These are phyloP conservation scores for Fusarium azukiicola DNA, from an alignment of 2,329 filamentous ascomycete genomes.

Conservation along the genomic window DNA sequence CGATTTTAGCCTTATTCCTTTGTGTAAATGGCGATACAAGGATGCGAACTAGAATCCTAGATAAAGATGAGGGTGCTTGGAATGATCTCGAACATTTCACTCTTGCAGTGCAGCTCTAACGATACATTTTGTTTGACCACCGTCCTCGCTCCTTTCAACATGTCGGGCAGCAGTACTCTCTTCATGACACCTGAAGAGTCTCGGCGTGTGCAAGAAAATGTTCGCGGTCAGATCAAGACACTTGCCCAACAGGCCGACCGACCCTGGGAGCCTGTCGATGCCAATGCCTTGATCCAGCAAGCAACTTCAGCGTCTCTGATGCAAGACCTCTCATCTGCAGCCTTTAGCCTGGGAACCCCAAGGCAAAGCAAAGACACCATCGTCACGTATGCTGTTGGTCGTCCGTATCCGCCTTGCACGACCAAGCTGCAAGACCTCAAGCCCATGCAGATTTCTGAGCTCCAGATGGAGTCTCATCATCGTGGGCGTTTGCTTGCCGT, in stretches of 20 bases:
- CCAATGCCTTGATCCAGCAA: constrained; percentile 47
- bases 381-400: constrained; percentile 54
- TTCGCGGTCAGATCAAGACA: constrained; percentile 49
- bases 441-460: constrained; percentile 51
- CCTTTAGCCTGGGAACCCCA: constrained; percentile 37
- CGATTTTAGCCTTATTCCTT: neutral
- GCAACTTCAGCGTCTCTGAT: constrained; percentile 57
- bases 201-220: constrained; percentile 51
- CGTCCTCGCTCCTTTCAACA: constrained; percentile 14
- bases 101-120: too few relatives aligned
- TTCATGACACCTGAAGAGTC: constrained; percentile 59
- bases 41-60: neutral
- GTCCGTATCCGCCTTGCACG: constrained; percentile 53
- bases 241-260: constrained; percentile 48
- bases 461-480: constrained; percentile 58
- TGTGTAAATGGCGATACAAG: neutral
- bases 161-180: constrained; percentile 54
- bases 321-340: constrained; percentile 56
- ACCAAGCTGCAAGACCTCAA: constrained; percentile 43
- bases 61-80: neutral
- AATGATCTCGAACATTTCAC: too few relatives aligned
- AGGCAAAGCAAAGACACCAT: constrained; percentile 49
- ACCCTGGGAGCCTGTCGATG: constrained; percentile 46
- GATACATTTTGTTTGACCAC: too few relatives aligned
- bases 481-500: constrained; percentile 52